Evolutionary conservation across 2,329 filamentous ascomycete genomes (phyloP), one percentile per base, ranked within the genome.

Genomic region (Sporothrix sp.): DNA sequence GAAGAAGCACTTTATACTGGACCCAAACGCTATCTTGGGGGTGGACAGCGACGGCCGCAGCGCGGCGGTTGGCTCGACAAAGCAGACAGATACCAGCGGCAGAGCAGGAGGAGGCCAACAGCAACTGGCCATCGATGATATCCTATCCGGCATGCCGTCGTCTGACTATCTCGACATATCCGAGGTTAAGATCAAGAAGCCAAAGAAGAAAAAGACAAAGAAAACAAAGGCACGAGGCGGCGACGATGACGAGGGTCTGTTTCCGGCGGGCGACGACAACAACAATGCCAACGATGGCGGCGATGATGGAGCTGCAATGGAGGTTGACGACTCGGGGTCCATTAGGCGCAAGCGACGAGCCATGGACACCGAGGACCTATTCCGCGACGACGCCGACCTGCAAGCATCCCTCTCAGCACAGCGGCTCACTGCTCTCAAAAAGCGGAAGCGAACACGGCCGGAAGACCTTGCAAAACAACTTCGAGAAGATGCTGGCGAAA

Each of bases 161-260:
- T 95, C 90, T 16, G 93, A 98, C 65, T 98, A 98, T 64, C 73
- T 94, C 56, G 88, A 95, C 55, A 70, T 84, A 14, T 86, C 85
- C 2, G 84, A 93, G 59, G 79, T 96, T 61, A 98, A 96, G 66
- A 78, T 97, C 56, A 94, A 89, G 69, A 98, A 95, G 65, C 84
- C 87, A 1, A 96, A 95, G 68, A 96, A 82, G 67, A 95, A 91
- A 71, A 77, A 80, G 36, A 94, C 91, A 68, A 76, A 80, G 28
- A 91, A 89, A 65, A 87, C 84, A 2, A 76, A 86, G 46, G 80
- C 85, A 62, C 85, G 83, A 1, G 48, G 43, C 16, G 68, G 74
- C n/a, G 79, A 82, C 37, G 79, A 82, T 27, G 79, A 83, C 51
- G 79, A 79, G 45, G 60, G 65, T 9, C 68, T 82, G 5, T 73